Evolutionary conservation across 2,329 filamentous ascomycete species (phyloP).

Genomic region (Hymenoscyphus fructigenus): DNA sequence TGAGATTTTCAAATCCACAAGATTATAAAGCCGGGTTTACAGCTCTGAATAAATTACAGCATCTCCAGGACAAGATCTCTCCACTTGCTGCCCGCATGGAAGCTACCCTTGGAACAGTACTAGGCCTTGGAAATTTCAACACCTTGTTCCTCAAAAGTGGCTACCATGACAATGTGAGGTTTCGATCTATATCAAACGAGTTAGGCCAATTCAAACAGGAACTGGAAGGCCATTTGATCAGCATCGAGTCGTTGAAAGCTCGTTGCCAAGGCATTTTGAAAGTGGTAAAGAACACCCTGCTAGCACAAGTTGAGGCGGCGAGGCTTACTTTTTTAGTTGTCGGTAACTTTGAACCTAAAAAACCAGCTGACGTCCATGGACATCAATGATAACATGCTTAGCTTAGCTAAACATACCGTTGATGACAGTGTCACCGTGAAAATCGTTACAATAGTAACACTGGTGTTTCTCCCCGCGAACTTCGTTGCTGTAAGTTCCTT

Average conservation of each 20-base stretch:
- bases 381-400: conserved; percentile 24
- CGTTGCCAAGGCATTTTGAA: not conserved
- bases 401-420: conserved; percentile 32
- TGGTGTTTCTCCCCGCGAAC: conserved; percentile 37
- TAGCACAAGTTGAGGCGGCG: not conserved
- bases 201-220: not conserved
- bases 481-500: conserved; percentile 31
- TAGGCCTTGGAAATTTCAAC: not conserved
- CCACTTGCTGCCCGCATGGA: conserved; percentile 10
- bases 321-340: conserved; percentile 6
- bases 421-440: conserved; percentile 33
- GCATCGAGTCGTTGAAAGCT: not conserved
- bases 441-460: conserved; percentile 34
- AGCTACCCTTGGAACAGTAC: conserved; percentile 10
- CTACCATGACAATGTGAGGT: not conserved
- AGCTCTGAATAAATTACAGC: conserved; percentile 6
- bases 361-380: conserved; percentile 15
- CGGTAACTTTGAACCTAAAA: conserved; percentile 16
- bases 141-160: no score
- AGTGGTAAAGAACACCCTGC: not conserved
- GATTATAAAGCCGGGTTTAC: conserved; percentile 2
- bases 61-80: conserved; percentile 11
- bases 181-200: not conserved
- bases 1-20: conserved; percentile 13
- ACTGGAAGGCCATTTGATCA: not conserved